Evolutionary conservation across 2,329 filamentous ascomycete species (phyloP).

Genomic region (Fusarium transvaalense): DNA sequence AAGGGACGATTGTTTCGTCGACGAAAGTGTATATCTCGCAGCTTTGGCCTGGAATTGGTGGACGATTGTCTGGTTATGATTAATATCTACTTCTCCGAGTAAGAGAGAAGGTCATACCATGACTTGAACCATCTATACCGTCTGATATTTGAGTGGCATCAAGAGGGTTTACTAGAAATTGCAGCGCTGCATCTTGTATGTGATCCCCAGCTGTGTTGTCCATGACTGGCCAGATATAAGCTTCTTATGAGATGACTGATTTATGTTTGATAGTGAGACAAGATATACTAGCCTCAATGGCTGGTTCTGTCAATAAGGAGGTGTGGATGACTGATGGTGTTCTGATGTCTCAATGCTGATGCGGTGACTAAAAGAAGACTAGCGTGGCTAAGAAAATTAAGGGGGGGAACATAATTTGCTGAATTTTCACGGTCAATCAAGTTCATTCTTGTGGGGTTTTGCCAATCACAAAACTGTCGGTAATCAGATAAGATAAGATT

Average conservation of each 20-base stretch:
- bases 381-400: slow-evolving; percentile 10
- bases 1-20: slow-evolving; percentile 89
- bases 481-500: slow-evolving; percentile 27
- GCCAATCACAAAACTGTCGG: background rate
- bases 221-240: background rate
- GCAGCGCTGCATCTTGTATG: background rate
- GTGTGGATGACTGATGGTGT: slow-evolving; percentile 1
- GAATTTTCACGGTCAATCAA: slow-evolving; percentile 21
- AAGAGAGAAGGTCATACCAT: background rate
- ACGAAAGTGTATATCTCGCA: slow-evolving; percentile 95
- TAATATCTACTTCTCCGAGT: fast-evolving
- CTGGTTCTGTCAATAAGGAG: background rate
- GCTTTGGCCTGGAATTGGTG: slow-evolving; percentile 15
- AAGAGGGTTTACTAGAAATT: background rate
- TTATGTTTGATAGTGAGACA: background rate
- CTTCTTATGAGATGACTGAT: fast-evolving
- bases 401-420: slow-evolving; percentile 17
- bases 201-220: background rate
- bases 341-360: slow-evolving; percentile 9
- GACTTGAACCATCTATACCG: slow-evolving; percentile 19
- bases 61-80: background rate
- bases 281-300: background rate
- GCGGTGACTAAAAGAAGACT: slow-evolving; percentile 28
- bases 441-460: background rate
- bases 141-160: slow-evolving; percentile 16